phyloP scores from a whole-genome alignment of 805 yeast genomes.

The Candida loeiensis region DNA sequence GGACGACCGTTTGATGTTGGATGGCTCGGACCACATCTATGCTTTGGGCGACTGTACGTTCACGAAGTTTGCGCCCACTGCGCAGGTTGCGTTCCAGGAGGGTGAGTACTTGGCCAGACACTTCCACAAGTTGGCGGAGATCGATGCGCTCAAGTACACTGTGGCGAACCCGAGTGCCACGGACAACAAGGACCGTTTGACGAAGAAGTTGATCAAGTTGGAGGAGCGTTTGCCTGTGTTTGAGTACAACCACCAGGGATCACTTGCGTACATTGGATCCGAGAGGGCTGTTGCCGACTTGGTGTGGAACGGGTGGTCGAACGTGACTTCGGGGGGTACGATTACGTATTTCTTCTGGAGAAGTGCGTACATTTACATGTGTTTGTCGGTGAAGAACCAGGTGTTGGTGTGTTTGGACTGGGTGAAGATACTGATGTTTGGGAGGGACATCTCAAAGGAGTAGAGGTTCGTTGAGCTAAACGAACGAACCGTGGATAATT shows the following conservation, averaged over 20 bases:
- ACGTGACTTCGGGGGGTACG: constrained; percentile 78
- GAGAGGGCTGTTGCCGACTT: constrained; percentile 94
- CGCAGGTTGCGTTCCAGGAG: constrained; percentile 95
- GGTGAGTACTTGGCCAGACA: constrained; percentile 76
- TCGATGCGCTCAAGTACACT: constrained; percentile 53
- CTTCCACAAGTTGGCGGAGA: constrained; percentile 60
- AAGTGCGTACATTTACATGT: constrained; percentile 89
- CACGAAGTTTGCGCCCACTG: constrained; percentile 91
- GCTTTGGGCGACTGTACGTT: constrained; percentile 95
- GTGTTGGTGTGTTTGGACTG: constrained; percentile 83
- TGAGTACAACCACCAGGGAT: constrained; percentile 84
- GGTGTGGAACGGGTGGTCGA: constrained; percentile 73
- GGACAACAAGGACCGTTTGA: constrained; percentile 42
- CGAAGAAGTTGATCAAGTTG: constrained; percentile 44
- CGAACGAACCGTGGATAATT: no score
- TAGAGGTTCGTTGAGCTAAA: constrained; percentile 29
- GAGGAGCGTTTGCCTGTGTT: constrained; percentile 54
- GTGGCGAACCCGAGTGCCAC: constrained; percentile 33
- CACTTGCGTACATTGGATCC: constrained; percentile 89
- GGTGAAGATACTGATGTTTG: constrained; percentile 82
- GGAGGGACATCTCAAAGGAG: constrained; percentile 91
- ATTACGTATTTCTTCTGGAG: constrained; percentile 93
- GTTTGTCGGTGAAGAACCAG: constrained; percentile 85
- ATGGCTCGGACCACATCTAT: constrained; percentile 78
- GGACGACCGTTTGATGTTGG: constrained; percentile 75